Evolutionary conservation across 495 filamentous ascomycete genomes (phyloP).

Genomic region (Neurospora hispaniola): DNA sequence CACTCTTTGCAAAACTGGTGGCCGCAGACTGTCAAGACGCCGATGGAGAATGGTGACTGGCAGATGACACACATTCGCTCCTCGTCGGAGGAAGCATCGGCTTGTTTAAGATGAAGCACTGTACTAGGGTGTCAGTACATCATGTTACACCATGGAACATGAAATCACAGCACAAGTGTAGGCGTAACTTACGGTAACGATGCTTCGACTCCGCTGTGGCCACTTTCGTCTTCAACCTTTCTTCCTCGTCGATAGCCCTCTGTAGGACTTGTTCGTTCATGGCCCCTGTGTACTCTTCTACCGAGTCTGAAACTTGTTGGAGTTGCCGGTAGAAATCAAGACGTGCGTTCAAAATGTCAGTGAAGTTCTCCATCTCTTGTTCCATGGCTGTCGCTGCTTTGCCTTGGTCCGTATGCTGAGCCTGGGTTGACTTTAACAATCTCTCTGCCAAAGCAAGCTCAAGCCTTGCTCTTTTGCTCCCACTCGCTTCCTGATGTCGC

Average conservation of each 20-base stretch:
- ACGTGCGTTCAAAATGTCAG: constrained; percentile 65
- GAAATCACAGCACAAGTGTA: neutral
- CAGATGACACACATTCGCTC: constrained; percentile 72
- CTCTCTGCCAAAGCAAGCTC: constrained; percentile 52
- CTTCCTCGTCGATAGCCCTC: constrained; percentile 31
- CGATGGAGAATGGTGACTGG: constrained; percentile 56
- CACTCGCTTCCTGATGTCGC: constrained; percentile 47
- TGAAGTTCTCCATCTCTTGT: constrained; percentile 68
- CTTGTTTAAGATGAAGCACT: constrained; percentile 38
- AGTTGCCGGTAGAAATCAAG: constrained; percentile 84
- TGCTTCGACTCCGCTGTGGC: constrained; percentile 54
- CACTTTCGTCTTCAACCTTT: constrained; percentile 41
- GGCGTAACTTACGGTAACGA: constrained; percentile 49
- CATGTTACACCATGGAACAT: neutral
- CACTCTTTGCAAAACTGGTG: constrained; percentile 87
- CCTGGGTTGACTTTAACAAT: constrained; percentile 46
- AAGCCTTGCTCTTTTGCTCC: constrained; percentile 48
- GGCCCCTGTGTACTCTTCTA: constrained; percentile 55
- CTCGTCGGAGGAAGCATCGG: constrained; percentile 46
- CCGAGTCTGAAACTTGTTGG: constrained; percentile 78
- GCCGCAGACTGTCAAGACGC: constrained; percentile 80
- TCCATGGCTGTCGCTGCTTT: constrained; percentile 52
- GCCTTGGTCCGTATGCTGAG: constrained; percentile 50
- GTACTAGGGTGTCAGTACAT: constrained; percentile 7
- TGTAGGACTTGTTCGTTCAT: constrained; percentile 28